Evolutionary conservation across 1,284 basidiomycete genomes (phyloP).

Genomic region (Moniliophthora roreri): DNA sequence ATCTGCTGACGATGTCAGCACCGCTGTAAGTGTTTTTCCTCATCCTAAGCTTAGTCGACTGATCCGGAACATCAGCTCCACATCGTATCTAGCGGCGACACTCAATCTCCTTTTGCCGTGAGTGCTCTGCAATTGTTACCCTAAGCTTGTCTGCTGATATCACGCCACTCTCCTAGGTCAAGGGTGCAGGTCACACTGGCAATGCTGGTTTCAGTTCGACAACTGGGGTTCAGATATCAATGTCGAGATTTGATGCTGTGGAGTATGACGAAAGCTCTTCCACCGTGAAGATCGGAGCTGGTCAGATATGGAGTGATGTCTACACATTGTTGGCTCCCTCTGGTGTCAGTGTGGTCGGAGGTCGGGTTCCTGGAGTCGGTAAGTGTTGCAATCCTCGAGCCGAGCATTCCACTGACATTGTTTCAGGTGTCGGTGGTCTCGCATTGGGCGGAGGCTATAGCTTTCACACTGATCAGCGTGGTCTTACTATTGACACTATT

Average conservation of each 20-base stretch:
- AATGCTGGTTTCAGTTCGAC: conserved; percentile 35
- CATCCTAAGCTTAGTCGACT: no score
- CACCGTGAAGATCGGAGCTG: conserved; percentile 34
- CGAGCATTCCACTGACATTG: conserved; percentile 21
- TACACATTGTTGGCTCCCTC: conserved; percentile 31
- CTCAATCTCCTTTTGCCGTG: no score
- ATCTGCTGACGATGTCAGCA: no score
- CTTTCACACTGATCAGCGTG: conserved; percentile 32
- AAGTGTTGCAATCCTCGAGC: conserved; percentile 25
- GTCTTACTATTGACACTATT: conserved; percentile 36
- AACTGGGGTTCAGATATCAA: conserved; percentile 37
- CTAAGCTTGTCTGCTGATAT: no score
- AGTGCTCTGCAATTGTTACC: not conserved
- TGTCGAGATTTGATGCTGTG: conserved; percentile 33
- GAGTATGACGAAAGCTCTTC: conserved; percentile 23
- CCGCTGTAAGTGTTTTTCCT: no score
- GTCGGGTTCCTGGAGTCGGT: conserved; percentile 34
- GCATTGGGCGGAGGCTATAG: conserved; percentile 31
- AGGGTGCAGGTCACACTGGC: conserved; percentile 32
- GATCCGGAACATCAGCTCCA: no score
- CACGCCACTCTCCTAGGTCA: conserved; percentile 32
- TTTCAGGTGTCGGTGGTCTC: conserved; percentile 31
- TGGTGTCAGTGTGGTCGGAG: conserved; percentile 37
- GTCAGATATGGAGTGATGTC: conserved; percentile 41
- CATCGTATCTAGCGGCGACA: no score